phyloP scores from a whole-genome alignment of 2,329 filamentous ascomycete species.

The Colletotrichum godetiae region DNA sequence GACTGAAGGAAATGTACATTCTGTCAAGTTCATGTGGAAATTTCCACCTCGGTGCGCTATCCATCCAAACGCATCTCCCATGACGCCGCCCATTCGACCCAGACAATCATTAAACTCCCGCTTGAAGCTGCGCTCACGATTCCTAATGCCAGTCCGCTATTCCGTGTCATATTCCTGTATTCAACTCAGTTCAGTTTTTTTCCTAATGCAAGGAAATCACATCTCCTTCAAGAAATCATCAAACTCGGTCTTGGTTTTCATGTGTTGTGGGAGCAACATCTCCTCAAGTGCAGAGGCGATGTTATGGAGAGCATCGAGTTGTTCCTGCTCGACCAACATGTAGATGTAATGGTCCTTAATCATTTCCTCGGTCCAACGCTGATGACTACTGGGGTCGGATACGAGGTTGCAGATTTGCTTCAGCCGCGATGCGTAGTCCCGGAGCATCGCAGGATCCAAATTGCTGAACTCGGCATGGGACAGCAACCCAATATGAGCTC shows the following conservation, averaged over 20 bases:
- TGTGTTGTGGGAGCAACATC: conserved; percentile 36
- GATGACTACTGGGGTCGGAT: conserved; percentile 10
- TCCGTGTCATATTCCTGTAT: neutral
- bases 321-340: conserved; percentile 26
- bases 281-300: conserved; percentile 16
- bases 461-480: conserved; percentile 39
- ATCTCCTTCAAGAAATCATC: conserved; percentile 22
- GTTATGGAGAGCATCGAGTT: conserved; percentile 23
- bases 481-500: conserved; percentile 24
- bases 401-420: conserved; percentile 38
- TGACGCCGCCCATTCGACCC: neutral
- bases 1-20: neutral
- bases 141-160: neutral
- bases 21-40: neutral
- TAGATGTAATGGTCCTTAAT: conserved; percentile 13
- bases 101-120: neutral
- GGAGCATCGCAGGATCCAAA: conserved; percentile 39
- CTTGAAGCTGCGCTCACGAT: neutral
- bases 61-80: neutral
- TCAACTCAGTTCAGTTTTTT: neutral
- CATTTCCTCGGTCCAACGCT: conserved; percentile 27
- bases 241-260: conserved; percentile 8
- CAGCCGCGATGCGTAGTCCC: conserved; percentile 39
- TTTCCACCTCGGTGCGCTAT: neutral
- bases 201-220: neutral